phyloP scores from a whole-genome alignment of 257 asterid species.

The Eustoma russellianum region DNA sequence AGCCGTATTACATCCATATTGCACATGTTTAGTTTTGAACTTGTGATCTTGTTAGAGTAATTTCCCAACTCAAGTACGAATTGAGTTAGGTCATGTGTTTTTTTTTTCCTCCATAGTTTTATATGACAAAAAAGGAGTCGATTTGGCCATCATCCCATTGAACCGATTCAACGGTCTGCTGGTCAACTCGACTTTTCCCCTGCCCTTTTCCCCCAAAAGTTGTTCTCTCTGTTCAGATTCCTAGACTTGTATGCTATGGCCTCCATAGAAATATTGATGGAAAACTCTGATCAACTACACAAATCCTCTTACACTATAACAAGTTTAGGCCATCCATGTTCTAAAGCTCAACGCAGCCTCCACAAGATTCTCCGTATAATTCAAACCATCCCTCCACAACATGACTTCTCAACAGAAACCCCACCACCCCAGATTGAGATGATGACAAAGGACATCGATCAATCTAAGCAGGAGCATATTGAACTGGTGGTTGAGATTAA shows the following conservation, averaged over 20 bases:
- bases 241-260: neutral
- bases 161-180: no score
- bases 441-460: neutral
- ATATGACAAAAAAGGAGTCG: no score
- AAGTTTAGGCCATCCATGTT: neutral
- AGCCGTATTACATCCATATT: no score
- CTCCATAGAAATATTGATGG: neutral
- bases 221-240: neutral
- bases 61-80: no score
- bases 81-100: no score
- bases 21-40: no score
- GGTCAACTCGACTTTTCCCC: no score
- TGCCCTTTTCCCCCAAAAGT: no score
- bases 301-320: no score
- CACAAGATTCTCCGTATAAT: conserved; percentile 16
- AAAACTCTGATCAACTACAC: neutral
- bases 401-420: neutral
- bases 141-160: no score
- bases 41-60: no score
- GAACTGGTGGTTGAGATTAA: neutral
- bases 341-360: conserved; percentile 14
- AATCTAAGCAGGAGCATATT: neutral
- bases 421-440: neutral
- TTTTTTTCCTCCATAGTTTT: no score
- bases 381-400: conserved; percentile 7